A percentile compares a stretch with the other conserved stretches of the same genome.
Evolutionary conservation across 805 yeast species (phyloP).

Genomic region (Saccharomycopsis babjevae): DNA sequence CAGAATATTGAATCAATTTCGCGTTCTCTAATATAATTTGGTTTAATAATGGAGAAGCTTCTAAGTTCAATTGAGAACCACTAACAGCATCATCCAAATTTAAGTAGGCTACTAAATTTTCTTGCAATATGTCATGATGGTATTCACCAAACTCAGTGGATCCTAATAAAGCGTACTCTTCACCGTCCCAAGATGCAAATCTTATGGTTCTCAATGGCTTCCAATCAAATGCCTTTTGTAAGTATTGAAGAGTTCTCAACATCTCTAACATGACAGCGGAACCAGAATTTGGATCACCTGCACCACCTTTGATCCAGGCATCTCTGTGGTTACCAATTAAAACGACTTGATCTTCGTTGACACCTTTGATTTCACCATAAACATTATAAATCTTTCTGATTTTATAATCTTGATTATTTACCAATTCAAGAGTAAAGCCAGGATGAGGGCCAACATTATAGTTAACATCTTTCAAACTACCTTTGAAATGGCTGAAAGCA

Average conservation of each 20-base stretch:
- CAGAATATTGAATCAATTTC: slow-evolving; percentile 39
- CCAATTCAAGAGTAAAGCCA: slow-evolving; percentile 38
- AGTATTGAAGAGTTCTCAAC: slow-evolving; percentile 45
- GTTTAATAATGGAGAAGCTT: slow-evolving; percentile 52
- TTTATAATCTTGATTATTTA: slow-evolving; percentile 51
- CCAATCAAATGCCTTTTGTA: slow-evolving; percentile 39
- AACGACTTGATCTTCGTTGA: slow-evolving; percentile 41
- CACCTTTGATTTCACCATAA: slow-evolving; percentile 50
- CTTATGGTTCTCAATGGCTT: slow-evolving; percentile 60
- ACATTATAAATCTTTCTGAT: slow-evolving; percentile 55
- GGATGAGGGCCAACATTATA: slow-evolving; percentile 46
- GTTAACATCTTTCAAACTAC: slow-evolving; percentile 31
- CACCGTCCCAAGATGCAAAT: slow-evolving; percentile 77
- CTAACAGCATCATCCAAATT: slow-evolving; percentile 58
- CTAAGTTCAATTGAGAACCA: slow-evolving; percentile 42
- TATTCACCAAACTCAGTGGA: slow-evolving; percentile 73
- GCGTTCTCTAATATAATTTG: slow-evolving; percentile 35
- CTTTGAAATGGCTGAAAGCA: slow-evolving; percentile 30
- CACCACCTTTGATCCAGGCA: slow-evolving; percentile 73
- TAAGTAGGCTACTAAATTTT: slow-evolving; percentile 52
- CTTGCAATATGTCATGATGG: slow-evolving; percentile 34
- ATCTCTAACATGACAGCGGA: slow-evolving; percentile 56
- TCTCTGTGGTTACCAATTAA: slow-evolving; percentile 71
- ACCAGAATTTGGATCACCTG: slow-evolving; percentile 73
- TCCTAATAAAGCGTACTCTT: slow-evolving; percentile 62